These are phyloP conservation scores for Aspergillus transmontanensis DNA, from an alignment of 2,329 filamentous ascomycete species.

Conservation along the genomic window DNA sequence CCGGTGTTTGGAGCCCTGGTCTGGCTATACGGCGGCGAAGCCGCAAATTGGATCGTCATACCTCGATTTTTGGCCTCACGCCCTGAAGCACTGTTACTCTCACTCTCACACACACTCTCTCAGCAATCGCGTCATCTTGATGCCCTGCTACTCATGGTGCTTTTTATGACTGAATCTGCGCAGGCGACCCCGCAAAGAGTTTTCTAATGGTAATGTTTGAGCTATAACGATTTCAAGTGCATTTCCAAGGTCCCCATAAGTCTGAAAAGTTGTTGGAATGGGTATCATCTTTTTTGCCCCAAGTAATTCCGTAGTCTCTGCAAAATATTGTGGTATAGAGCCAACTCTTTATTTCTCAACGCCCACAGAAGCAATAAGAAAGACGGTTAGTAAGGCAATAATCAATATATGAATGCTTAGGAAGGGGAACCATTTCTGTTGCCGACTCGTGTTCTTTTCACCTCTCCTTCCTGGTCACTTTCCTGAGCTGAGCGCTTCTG, in stretches of 20 bases:
- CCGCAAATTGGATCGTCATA: constrained; percentile 38
- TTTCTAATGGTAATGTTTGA: background rate
- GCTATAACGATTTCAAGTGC: background rate
- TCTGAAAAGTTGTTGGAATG: background rate
- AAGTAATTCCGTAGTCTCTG: background rate
- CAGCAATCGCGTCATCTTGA: background rate
- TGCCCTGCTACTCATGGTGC: background rate
- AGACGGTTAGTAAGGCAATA: background rate
- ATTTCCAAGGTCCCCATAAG: background rate
- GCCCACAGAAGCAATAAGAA: background rate
- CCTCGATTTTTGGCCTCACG: constrained; percentile 28
- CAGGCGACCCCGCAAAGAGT: no score
- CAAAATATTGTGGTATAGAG: background rate
- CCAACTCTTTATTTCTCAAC: background rate
- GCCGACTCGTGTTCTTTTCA: constrained; percentile 30
- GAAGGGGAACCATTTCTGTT: background rate
- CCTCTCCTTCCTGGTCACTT: constrained; percentile 22
- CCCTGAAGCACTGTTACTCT: constrained; percentile 7
- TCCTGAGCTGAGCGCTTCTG: constrained; percentile 33
- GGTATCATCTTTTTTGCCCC: background rate
- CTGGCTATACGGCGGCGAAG: constrained; percentile 51
- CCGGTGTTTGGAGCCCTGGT: constrained; percentile 62
- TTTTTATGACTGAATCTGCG: background rate
- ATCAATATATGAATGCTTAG: background rate
- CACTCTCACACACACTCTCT: background rate